Evolutionary conservation across 2,329 filamentous ascomycete genomes (phyloP).

Genomic region (Neonectria neomacrospora): DNA sequence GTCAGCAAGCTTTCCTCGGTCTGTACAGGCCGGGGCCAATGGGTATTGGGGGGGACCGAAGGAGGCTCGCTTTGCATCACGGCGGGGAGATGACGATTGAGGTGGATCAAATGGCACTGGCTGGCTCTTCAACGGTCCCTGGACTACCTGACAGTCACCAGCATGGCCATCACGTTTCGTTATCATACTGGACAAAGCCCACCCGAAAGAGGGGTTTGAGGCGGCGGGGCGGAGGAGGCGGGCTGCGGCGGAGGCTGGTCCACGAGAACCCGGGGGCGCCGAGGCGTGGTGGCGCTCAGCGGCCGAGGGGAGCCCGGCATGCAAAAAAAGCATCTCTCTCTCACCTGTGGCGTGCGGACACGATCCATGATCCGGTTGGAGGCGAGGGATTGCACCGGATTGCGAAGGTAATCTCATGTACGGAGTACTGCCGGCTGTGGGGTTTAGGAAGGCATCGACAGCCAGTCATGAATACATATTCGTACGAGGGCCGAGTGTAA

Average conservation of each 20-base stretch:
- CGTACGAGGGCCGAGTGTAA: slow-evolving; percentile 4
- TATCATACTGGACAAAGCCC: slow-evolving; percentile 18
- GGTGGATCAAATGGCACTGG: slow-evolving; percentile 10
- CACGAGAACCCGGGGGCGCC: slow-evolving; percentile 23
- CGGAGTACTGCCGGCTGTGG: not conserved
- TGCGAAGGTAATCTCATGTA: not conserved
- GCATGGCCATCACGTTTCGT: slow-evolving; percentile 15
- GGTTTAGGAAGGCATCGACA: slow-evolving; percentile 1
- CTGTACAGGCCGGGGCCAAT: not conserved
- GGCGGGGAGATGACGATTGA: slow-evolving; percentile 9
- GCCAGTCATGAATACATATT: not conserved
- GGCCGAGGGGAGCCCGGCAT: slow-evolving; percentile 8
- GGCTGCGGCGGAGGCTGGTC: slow-evolving; percentile 25
- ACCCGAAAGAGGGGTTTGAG: slow-evolving; percentile 24
- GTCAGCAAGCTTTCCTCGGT: not conserved
- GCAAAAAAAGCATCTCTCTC: slow-evolving; percentile 8
- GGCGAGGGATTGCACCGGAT: not conserved
- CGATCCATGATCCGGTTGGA: slow-evolving; percentile 6
- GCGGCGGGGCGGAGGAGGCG: slow-evolving; percentile 28
- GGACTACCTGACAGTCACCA: slow-evolving; percentile 8
- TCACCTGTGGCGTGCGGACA: slow-evolving; percentile 8
- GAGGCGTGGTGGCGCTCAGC: slow-evolving; percentile 28
- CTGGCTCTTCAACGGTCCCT: slow-evolving; percentile 3
- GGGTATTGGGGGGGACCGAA: too few species aligned
- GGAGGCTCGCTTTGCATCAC: not conserved